phyloP scores from a whole-genome alignment of 169 alveolate species.

The Cryptosporidium ryanae region DNA sequence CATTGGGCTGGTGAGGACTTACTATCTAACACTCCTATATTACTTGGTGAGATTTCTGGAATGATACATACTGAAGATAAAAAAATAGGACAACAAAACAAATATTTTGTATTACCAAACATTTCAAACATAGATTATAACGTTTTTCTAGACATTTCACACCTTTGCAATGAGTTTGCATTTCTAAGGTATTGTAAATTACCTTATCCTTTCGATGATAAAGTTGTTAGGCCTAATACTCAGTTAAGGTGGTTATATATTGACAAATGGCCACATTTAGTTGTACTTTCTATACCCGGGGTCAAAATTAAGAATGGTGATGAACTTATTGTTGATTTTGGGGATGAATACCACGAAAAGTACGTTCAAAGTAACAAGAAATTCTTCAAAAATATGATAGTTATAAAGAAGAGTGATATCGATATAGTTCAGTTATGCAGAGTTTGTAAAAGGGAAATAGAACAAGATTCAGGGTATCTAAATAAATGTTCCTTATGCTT shows the following conservation, averaged over 20 bases:
- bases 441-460: constrained; percentile 40
- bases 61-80: background rate
- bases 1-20: constrained; percentile 57
- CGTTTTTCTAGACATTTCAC: constrained; percentile 26
- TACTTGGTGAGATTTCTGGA: constrained; percentile 69
- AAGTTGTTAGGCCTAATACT: constrained; percentile 29
- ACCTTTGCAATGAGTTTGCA: constrained; percentile 43
- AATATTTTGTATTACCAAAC: constrained; percentile 22
- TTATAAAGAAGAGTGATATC: background rate
- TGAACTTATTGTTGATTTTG: constrained; percentile 59
- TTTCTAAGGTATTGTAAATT: constrained; percentile 55
- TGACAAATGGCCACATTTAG: constrained; percentile 69
- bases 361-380: background rate
- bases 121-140: constrained; percentile 10
- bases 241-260: constrained; percentile 69
- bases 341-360: constrained; percentile 25
- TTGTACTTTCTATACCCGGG: constrained; percentile 71
- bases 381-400: background rate
- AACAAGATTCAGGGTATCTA: background rate
- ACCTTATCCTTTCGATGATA: constrained; percentile 64
- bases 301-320: constrained; percentile 50
- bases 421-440: constrained; percentile 5
- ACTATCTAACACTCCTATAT: constrained; percentile 16
- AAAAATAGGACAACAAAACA: background rate
- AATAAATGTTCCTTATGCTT: constrained; percentile 24